These are phyloP conservation scores for Sarcomyxa edulis DNA, from an alignment of 768 basidiomycete species.

Conservation along the genomic window DNA sequence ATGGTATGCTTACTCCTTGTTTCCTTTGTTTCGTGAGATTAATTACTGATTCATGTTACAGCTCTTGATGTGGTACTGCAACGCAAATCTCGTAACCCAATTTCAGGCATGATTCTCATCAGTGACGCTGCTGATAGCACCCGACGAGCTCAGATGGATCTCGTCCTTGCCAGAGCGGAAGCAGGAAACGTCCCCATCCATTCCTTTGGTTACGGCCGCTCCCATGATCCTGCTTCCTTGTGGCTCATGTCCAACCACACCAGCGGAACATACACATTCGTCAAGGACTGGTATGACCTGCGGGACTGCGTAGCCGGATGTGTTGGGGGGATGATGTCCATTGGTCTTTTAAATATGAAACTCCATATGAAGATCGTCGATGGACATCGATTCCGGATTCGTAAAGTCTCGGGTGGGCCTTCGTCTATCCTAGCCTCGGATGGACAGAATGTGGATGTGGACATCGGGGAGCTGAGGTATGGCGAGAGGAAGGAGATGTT, in stretches of 20 bases:
- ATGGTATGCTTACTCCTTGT: constrained; percentile 42
- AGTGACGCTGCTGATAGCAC: constrained; percentile 92
- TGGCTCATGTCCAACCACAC: constrained; percentile 99
- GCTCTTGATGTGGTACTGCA: constrained; percentile 93
- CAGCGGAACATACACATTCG: constrained; percentile 94
- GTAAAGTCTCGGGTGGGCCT: constrained; percentile 91
- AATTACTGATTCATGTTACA: constrained; percentile 18
- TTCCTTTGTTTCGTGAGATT: constrained; percentile 3
- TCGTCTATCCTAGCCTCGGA: constrained; percentile 84
- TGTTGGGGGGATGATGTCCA: constrained; percentile 94
- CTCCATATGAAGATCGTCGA: constrained; percentile 94
- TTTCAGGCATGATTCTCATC: constrained; percentile 89
- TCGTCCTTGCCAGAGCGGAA: constrained; percentile 94
- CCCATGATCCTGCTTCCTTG: constrained; percentile 94
- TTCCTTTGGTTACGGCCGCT: constrained; percentile 93
- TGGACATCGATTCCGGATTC: constrained; percentile 83
- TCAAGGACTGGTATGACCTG: constrained; percentile 97
- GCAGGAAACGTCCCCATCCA: constrained; percentile 97
- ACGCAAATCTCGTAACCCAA: constrained; percentile 84
- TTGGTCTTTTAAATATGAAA: constrained; percentile 90
- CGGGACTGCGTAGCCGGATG: constrained; percentile 90
- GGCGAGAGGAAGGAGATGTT: constrained; percentile 99
- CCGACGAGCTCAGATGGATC: constrained; percentile 94
- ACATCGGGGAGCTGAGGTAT: constrained; percentile 88
- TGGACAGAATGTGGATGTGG: constrained; percentile 92